Evolutionary conservation across 2,329 filamentous ascomycete species (phyloP), one percentile per base, ranked within the genome.

Genomic region (Graphiopsis chlorocephala): DNA sequence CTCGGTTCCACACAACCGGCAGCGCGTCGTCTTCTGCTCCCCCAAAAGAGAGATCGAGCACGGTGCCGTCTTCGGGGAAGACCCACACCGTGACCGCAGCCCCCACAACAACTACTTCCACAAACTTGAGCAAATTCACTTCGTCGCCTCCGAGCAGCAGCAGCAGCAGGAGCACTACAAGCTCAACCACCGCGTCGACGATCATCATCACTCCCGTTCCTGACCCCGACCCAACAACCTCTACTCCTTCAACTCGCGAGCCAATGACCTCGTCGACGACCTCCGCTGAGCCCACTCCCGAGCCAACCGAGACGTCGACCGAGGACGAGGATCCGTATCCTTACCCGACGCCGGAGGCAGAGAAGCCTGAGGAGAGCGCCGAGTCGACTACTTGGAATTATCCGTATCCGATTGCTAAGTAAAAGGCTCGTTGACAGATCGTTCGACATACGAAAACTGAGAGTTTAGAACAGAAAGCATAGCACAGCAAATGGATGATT

Each of bases 281-380:
- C 8, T 55, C 53, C 8, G 15, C 53, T 1, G 29, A 23, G 20
- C 33, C 55, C 29, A 10, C 55, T 38, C 25, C 55, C 12, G 55
- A 23, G 7, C 55, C 55, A 14, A 29, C 33, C 4, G 31, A 58
- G 14, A 4, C 35, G 17, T 56, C 52, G 28, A 56, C 48, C 14
- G 45, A 45, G 31, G 8, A 48, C 4, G 62, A 58, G 29, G 33
- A 29, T 6, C 62, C 53, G 11, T 64, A 64, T 29, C 62, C 62
- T 28, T 64, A 64, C 23, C 62, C 62, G 29, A 59, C 55, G 14
- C 42, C 53, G 4, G 48, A 45, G 20, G 25, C 15, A 1, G 15
- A n/a, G 47, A 48, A 52, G 29, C 31, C 53, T 15, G 29, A 38
- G 47, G 59, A 61, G 45, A 52, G 23, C 6, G 11, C 14, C 11